These are phyloP conservation scores for Begonia loranthoides DNA, from an alignment of 306 rosid genomes.

Conservation along the genomic window DNA sequence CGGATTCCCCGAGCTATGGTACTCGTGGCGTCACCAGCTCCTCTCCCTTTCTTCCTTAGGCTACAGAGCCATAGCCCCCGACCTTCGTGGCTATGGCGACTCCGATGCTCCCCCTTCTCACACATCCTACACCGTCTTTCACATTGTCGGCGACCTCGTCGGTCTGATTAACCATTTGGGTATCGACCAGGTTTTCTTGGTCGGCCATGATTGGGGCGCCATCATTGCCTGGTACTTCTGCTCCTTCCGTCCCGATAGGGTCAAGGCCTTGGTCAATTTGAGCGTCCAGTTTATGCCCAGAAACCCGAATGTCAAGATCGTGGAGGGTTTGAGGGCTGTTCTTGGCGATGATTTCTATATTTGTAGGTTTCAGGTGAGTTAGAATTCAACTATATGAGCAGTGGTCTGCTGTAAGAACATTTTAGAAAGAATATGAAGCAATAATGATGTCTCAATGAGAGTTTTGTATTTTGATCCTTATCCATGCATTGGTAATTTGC, in stretches of 20 bases:
- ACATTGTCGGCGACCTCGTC: conserved; percentile 13
- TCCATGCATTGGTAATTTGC: no score
- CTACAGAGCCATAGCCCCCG: conserved; percentile 12
- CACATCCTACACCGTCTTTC: conserved; percentile 1
- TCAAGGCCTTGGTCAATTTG: conserved; percentile 8
- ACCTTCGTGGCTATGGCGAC: conserved; percentile 11
- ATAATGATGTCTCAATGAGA: no score
- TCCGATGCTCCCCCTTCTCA: not conserved
- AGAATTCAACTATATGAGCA: not conserved
- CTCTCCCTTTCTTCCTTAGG: conserved; percentile 8
- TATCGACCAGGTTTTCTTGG: conserved; percentile 11
- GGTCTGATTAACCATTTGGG: conserved; percentile 9
- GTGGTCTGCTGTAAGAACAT: no score
- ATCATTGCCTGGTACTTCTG: not conserved
- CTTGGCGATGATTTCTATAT: conserved; percentile 8
- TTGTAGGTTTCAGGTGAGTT: conserved; percentile 10
- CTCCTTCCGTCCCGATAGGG: conserved; percentile 10
- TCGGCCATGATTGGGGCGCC: conserved; percentile 16
- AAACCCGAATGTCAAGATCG: not conserved
- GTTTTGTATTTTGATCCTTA: no score
- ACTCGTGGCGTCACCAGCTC: conserved; percentile 16
- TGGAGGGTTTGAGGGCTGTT: not conserved
- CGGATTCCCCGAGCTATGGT: conserved; percentile 15
- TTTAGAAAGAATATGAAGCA: no score
- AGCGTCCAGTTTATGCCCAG: conserved; percentile 3